These are phyloP conservation scores for Candida silvatica DNA, from an alignment of 805 yeast species.

Conservation along the genomic window DNA sequence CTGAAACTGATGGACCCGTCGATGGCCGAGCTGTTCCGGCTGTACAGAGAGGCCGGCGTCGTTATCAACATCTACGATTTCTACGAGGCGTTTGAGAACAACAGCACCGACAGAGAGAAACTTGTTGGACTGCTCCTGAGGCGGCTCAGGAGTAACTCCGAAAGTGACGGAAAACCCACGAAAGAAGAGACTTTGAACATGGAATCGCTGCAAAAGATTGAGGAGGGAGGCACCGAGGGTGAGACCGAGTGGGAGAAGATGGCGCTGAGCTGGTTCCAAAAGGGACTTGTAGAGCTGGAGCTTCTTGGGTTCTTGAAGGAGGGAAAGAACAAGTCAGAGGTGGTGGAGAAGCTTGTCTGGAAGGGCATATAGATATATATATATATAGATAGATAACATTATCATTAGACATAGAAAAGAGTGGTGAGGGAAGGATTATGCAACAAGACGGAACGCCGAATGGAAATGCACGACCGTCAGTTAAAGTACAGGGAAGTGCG, in stretches of 20 bases:
- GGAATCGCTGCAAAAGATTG: conserved; percentile 2
- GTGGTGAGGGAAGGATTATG: not conserved
- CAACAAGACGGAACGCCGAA: not conserved
- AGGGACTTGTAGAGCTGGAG: conserved; percentile 62
- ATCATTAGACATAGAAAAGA: too few species aligned
- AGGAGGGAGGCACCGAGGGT: conserved; percentile 22
- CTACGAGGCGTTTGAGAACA: conserved; percentile 28
- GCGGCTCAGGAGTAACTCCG: not conserved
- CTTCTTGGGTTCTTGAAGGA: conserved; percentile 63
- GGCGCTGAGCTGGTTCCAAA: conserved; percentile 65
- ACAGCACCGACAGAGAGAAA: conserved; percentile 10
- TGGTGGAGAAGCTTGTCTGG: conserved; percentile 66
- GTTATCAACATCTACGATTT: conserved; percentile 30
- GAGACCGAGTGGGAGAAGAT: conserved; percentile 52
- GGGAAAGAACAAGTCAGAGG: conserved; percentile 50
- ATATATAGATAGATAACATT: too few species aligned
- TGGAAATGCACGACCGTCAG: too few species aligned
- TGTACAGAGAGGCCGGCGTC: conserved; percentile 74
- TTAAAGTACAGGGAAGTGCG: conserved; percentile 2
- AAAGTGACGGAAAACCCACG: not conserved
- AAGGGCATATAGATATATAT: conserved; percentile 38
- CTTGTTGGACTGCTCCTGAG: conserved; percentile 8
- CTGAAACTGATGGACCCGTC: conserved; percentile 37
- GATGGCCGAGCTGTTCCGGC: conserved; percentile 47
- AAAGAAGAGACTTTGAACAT: conserved; percentile 1